Evolutionary conservation across 305 asterid genomes (phyloP).

Genomic region (Fraxinus velutina): DNA sequence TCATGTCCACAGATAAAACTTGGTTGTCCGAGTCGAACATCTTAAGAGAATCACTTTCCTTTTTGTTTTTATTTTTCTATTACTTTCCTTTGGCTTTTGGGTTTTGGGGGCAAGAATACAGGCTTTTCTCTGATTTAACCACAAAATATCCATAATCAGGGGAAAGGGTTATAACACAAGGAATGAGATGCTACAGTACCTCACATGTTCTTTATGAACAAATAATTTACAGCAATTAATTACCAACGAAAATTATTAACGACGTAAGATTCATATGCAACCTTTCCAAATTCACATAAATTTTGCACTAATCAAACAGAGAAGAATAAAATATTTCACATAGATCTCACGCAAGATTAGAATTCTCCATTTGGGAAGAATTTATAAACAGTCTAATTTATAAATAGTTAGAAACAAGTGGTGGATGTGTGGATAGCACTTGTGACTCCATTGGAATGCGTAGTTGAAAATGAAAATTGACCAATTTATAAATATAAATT

Average conservation of each 20-base stretch:
- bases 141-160: neutral
- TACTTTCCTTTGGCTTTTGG: neutral
- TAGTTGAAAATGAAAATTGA: neutral
- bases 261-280: neutral
- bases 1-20: neutral
- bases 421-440: neutral
- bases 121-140: neutral
- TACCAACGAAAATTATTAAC: neutral
- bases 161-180: neutral
- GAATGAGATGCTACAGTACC: neutral
- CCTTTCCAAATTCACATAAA: neutral
- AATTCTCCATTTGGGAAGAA: neutral
- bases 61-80: neutral
- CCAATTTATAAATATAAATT: too few species aligned
- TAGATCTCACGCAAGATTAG: neutral
- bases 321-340: neutral
- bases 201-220: neutral
- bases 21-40: neutral
- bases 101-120: neutral
- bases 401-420: neutral
- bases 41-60: neutral
- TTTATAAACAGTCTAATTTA: neutral
- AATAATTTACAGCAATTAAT: neutral
- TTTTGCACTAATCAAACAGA: neutral
- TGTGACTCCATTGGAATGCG: neutral